phyloP scores from a whole-genome alignment of 2,329 filamentous ascomycete genomes.

The Clonostachys byssicola region DNA sequence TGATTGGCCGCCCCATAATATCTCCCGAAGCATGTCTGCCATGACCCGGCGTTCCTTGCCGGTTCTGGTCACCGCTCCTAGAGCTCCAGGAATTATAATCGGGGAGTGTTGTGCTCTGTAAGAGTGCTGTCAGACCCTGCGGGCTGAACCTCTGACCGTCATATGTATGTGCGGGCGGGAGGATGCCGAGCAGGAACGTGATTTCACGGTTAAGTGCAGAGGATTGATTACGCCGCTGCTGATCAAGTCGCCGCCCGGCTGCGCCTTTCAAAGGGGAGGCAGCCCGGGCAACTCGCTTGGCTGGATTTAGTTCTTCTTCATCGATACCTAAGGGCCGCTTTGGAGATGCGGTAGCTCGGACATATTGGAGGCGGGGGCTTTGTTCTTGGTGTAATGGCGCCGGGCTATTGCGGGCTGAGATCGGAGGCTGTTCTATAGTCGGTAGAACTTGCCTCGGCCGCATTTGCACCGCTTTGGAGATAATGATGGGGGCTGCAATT shows the following conservation, averaged over 20 bases:
- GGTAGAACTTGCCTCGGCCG: conserved; percentile 55
- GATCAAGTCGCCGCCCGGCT: conserved; percentile 78
- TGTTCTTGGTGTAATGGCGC: conserved; percentile 25
- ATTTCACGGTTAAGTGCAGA: conserved; percentile 70
- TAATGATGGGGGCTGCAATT: conserved; percentile 72
- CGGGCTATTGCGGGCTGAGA: conserved; percentile 40
- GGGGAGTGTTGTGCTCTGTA: conserved; percentile 66
- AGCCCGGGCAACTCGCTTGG: conserved; percentile 83
- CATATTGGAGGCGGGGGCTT: conserved; percentile 43
- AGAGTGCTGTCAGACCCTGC: conserved; percentile 66
- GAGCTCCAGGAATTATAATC: conserved; percentile 53
- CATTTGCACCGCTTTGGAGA: conserved; percentile 78
- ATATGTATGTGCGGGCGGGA: conserved; percentile 71
- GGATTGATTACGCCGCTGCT: conserved; percentile 61
- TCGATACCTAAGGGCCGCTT: conserved; percentile 61
- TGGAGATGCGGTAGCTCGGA: conserved; percentile 46
- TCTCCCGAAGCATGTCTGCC: conserved; percentile 37
- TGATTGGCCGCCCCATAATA: conserved; percentile 35
- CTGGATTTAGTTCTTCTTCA: conserved; percentile 70
- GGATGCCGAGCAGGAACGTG: conserved; percentile 63
- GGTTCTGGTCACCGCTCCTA: conserved; percentile 26
- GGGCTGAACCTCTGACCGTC: conserved; percentile 67
- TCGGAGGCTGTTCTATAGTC: conserved; percentile 44
- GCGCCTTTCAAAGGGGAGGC: conserved; percentile 91
- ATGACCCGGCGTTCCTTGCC: conserved; percentile 26